Evolutionary conservation across 2,329 filamentous ascomycete species (phyloP).

Genomic region (Grosmannia huntii): DNA sequence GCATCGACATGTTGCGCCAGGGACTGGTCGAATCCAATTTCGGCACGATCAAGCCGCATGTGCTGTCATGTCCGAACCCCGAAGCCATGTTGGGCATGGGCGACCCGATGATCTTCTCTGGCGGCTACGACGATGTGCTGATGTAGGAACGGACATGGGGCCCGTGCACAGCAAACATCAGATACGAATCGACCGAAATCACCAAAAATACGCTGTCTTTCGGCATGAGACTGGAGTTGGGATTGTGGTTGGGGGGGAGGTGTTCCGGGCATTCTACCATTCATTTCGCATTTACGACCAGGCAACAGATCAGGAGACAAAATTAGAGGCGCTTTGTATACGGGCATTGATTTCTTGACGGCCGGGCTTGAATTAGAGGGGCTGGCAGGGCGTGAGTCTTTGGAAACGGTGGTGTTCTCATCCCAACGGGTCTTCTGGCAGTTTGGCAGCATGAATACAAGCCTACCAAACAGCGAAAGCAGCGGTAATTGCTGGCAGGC

Average conservation of each 20-base stretch:
- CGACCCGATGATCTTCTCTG: constrained; percentile 46
- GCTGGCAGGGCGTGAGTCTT: neutral
- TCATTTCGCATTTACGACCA: neutral
- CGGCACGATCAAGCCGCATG: constrained; percentile 41
- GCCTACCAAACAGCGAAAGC: too few species aligned
- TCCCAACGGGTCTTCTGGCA: too few species aligned
- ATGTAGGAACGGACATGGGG: neutral
- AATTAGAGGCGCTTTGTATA: neutral
- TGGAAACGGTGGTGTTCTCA: neutral
- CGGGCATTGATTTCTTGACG: neutral
- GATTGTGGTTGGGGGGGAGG: neutral
- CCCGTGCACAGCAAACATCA: neutral
- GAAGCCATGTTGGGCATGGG: constrained; percentile 45
- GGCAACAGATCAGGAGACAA: neutral
- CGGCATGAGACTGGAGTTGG: neutral
- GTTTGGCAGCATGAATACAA: too few species aligned
- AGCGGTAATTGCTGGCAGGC: too few species aligned
- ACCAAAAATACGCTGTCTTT: neutral
- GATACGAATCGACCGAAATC: too few species aligned
- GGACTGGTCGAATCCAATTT: constrained; percentile 39
- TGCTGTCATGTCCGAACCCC: constrained; percentile 36
- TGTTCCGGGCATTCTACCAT: neutral
- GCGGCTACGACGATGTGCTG: constrained; percentile 34
- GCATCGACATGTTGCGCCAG: constrained; percentile 34
- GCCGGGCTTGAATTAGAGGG: neutral